Base-by-base conservation (phyloP, 169 alveolate species). In the Plasmodium coatneyi region DNA sequence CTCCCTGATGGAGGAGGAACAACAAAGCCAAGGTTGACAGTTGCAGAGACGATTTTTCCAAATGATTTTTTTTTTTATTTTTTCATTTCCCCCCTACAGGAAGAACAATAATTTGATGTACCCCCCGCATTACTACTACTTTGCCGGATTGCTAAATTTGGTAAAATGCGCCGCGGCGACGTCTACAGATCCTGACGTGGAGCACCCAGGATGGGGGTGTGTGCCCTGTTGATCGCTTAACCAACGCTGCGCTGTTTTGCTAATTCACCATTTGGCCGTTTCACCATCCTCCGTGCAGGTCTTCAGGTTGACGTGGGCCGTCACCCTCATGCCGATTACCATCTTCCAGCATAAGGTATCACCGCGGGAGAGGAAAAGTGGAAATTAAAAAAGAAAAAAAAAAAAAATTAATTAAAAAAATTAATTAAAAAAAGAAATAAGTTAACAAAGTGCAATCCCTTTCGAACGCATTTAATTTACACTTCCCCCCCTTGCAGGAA, bases 301-400 rank as follows among this genome's bases (percentile, higher is more conserved):
- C 76, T 96, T 96, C n/a, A 83, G 97, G 30, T 82, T 96, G 28
- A 95, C 98, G 72, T 96, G 98, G 98, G 98, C 98, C 1, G 92
- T 95, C 92, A 96, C 97, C 28, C 92, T 96, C 28, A 94, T 96
- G 93, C 98, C 98, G 5, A 92, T 95, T 5, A 92, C 93, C 80
- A 78, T 95, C 16, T 84, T 94, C 36, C 96, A 81, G 46, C 92
- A 95, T 39, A 91, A 80, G 80, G 92, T 92, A 80, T 2, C 41
- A 2, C 32, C 25, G 52, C 2, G 32, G 6, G 2, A 66, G 14
- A 19, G n/a, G 19, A n/a, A 36, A 56, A 39, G 19, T 5, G 32
- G 16, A 10, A 56, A 5, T 3, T 25, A 32, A 39, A 3, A 60
- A 4, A 10, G 28, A 34, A 81, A 36, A 30, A 19, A 49, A 81